Conservation (phyloP, 148 eudicot species). For the Amaranthus palmeri region DNA sequence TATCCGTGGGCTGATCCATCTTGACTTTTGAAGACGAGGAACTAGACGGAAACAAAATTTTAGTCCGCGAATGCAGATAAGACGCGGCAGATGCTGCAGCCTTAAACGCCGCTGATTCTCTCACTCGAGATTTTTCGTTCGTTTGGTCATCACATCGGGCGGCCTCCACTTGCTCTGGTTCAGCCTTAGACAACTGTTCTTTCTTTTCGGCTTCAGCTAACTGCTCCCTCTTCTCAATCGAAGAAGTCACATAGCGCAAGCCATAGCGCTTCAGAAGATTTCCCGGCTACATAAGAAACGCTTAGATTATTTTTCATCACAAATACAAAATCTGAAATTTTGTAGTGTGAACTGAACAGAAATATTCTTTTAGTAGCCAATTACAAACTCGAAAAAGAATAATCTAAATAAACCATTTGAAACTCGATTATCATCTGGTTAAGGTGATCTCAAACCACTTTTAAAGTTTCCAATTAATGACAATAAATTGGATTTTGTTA, state of each 20-base stretch:
- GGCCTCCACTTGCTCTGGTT: slow-evolving; percentile 25
- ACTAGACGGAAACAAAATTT: slow-evolving; percentile 50
- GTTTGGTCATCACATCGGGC: slow-evolving; percentile 26
- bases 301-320: not conserved
- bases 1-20: slow-evolving; percentile 13
- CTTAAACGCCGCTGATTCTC: slow-evolving; percentile 66
- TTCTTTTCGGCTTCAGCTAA: slow-evolving; percentile 25
- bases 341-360: no score
- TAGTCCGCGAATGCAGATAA: slow-evolving; percentile 69
- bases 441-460: no score
- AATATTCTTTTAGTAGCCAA: no score
- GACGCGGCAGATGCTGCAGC: slow-evolving; percentile 91
- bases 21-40: slow-evolving; percentile 32
- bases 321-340: no score
- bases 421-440: no score
- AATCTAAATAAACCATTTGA: no score
- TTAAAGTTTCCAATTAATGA: no score
- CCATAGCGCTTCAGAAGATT: slow-evolving; percentile 56
- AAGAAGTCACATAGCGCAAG: slow-evolving; percentile 69
- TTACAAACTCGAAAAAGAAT: no score
- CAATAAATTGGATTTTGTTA: no score
- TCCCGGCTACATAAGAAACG: slow-evolving; percentile 40
- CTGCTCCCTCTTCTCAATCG: slow-evolving; percentile 64
- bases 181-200: slow-evolving; percentile 26
- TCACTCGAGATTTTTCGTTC: slow-evolving; percentile 34